phyloP scores from a whole-genome alignment of 768 basidiomycete genomes.

The Boletus huronensis region DNA sequence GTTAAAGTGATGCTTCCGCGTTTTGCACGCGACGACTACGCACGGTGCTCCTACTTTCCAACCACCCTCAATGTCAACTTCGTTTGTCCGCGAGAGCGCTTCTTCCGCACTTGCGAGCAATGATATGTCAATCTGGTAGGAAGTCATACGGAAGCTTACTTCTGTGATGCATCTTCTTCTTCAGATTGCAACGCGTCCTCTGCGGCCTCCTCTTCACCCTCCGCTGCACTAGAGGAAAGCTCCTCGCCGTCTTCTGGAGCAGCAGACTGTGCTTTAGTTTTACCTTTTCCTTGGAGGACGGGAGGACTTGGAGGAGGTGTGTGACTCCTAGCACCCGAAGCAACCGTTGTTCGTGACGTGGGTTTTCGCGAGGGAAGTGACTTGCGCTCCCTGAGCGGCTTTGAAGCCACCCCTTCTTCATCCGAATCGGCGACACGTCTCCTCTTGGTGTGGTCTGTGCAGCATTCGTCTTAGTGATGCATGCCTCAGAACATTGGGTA shows the following conservation, averaged over 20 bases:
- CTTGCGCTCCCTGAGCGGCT: not conserved
- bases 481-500: not conserved
- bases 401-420: slow-evolving; percentile 36
- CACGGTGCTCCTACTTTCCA: slow-evolving; percentile 87
- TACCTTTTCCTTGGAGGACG: slow-evolving; percentile 15
- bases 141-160: slow-evolving; percentile 37
- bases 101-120: slow-evolving; percentile 55
- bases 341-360: not conserved
- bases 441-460: slow-evolving; percentile 42
- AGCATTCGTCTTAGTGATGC: not conserved
- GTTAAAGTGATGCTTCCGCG: not conserved
- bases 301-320: slow-evolving; percentile 3
- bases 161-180: slow-evolving; percentile 57
- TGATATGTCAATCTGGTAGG: slow-evolving; percentile 1
- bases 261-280: slow-evolving; percentile 14
- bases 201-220: slow-evolving; percentile 39
- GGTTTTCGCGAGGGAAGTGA: not conserved
- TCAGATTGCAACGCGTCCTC: slow-evolving; percentile 43
- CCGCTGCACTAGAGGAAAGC: slow-evolving; percentile 31
- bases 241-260: slow-evolving; percentile 32
- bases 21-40: slow-evolving; percentile 30
- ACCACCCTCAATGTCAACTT: slow-evolving; percentile 75
- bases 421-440: slow-evolving; percentile 54
- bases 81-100: slow-evolving; percentile 53
- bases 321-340: not conserved